Conservation (phyloP, 2,329 filamentous ascomycete species). For the Aspergillus versicolor region DNA sequence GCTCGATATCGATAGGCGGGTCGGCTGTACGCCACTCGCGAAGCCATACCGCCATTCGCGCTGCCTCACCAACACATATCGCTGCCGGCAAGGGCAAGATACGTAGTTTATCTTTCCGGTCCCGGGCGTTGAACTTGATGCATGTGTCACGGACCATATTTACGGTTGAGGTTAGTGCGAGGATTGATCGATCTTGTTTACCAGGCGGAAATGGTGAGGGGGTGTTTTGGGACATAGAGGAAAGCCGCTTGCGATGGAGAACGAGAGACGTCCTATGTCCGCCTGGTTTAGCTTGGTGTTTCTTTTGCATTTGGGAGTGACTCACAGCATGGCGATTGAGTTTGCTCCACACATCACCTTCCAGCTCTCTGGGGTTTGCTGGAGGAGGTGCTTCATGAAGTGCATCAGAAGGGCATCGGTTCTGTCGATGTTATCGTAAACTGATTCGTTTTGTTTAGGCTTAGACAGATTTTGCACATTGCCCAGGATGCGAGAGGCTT, state of each 20-base stretch:
- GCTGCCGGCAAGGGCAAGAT: constrained; percentile 9
- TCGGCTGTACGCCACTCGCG: neutral
- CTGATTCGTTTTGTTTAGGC: neutral
- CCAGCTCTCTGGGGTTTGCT: constrained; percentile 3
- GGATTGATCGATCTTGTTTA: neutral
- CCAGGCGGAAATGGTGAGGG: neutral
- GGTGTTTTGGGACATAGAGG: neutral
- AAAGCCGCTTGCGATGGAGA: neutral
- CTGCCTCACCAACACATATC: constrained; percentile 3
- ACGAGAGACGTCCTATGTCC: neutral
- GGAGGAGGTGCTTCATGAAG: neutral
- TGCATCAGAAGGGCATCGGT: neutral
- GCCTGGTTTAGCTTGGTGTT: neutral
- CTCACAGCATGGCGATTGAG: neutral
- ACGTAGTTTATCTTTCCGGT: neutral
- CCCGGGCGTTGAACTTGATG: constrained; percentile 2
- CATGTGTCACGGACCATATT: constrained; percentile 11
- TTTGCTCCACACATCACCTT: constrained; percentile 3
- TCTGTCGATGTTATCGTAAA: neutral
- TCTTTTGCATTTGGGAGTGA: neutral
- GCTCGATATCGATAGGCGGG: neutral
- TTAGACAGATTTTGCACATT: constrained; percentile 1
- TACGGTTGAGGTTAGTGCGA: neutral
- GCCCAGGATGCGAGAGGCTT: neutral
- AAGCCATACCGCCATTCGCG: neutral